Conservation (phyloP, 306 rosid species). For the Citrullus colocynthis region DNA sequence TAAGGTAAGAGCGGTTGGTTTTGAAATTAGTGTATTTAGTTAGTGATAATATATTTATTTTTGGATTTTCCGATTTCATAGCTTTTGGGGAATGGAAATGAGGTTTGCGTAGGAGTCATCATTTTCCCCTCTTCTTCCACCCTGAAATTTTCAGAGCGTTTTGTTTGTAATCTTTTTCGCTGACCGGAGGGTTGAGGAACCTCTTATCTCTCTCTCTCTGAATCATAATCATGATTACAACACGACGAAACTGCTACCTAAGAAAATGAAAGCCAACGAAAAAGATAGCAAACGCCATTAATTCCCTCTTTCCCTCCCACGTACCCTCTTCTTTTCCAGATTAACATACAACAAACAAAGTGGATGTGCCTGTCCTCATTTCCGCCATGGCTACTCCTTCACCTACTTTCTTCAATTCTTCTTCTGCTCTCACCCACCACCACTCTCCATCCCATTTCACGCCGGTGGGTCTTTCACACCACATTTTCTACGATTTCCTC, state of each 20-base stretch:
- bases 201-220: neutral
- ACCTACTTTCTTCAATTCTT: neutral
- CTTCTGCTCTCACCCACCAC: conserved; percentile 7
- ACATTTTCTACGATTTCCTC: neutral
- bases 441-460: conserved; percentile 25
- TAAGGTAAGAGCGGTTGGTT: neutral
- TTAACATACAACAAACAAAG: too few relatives aligned
- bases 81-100: neutral
- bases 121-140: neutral
- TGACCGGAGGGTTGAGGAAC: neutral
- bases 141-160: neutral
- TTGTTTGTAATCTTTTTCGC: neutral
- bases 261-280: neutral
- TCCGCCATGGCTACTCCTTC: conserved; percentile 23
- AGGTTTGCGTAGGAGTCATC: neutral
- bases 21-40: too few relatives aligned
- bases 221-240: conserved; percentile 4
- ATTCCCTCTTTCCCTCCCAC: neutral
- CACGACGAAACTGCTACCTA: conserved; percentile 1
- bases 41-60: neutral
- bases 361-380: neutral
- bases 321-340: too few relatives aligned
- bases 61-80: neutral
- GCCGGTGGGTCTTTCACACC: conserved; percentile 21
- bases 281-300: neutral